These are phyloP conservation scores for Silene latifolia DNA, from an alignment of 148 eudicot genomes.

Conservation along the genomic window DNA sequence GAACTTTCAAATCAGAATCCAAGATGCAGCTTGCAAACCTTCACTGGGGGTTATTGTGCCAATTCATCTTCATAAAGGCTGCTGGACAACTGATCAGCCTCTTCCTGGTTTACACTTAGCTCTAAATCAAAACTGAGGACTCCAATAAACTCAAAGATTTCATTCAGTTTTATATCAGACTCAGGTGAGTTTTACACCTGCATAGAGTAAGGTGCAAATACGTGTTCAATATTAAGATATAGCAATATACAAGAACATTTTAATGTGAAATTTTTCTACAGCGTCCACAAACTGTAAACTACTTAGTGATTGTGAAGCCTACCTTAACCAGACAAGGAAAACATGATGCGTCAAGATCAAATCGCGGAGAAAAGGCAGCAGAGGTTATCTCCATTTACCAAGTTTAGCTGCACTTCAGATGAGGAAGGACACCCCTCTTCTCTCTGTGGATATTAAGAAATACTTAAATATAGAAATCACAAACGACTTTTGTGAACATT, in stretches of 20 bases:
- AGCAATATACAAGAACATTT: background rate
- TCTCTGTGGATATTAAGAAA: constrained; percentile 39
- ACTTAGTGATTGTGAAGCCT: constrained; percentile 4
- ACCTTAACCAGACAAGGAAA: constrained; percentile 91
- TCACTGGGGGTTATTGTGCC: constrained; percentile 50
- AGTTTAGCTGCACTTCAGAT: constrained; percentile 32
- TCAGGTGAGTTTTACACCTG: constrained; percentile 85
- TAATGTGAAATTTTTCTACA: too few species aligned
- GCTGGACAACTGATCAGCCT: constrained; percentile 30
- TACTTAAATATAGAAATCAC: background rate
- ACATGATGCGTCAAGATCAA: constrained; percentile 35
- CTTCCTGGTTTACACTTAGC: constrained; percentile 35
- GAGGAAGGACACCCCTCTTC: constrained; percentile 46
- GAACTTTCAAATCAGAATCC: background rate
- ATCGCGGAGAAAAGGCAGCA: constrained; percentile 25
- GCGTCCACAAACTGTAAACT: background rate
- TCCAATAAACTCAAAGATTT: constrained; percentile 89
- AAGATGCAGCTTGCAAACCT: constrained; percentile 37
- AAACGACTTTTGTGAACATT: too few species aligned
- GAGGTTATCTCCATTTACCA: constrained; percentile 28
- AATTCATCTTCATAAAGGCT: constrained; percentile 49
- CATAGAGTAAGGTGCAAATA: constrained; percentile 6
- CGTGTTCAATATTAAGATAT: constrained; percentile 2
- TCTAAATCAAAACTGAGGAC: constrained; percentile 72
- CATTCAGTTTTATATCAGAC: constrained; percentile 78